Percentiles rank a stretch among this genome's conserved stretches.
phyloP scores from a whole-genome alignment of 441 rosid species.

The Gossypium lobatum region DNA sequence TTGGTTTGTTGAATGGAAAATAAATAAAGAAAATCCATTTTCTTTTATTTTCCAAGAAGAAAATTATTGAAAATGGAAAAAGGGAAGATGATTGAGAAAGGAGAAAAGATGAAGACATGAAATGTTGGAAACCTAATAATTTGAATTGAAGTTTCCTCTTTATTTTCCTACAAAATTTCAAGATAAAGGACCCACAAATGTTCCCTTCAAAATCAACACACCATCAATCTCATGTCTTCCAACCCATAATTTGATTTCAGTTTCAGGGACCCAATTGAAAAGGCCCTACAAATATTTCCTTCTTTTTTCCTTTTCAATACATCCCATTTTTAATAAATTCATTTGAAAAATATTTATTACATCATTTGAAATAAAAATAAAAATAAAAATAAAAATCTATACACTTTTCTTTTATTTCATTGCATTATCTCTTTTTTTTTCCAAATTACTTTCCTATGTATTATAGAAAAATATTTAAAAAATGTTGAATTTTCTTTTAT shows the following conservation, averaged over 20 bases:
- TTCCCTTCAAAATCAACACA: not conserved
- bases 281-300: constrained; percentile 7
- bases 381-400: too few relatives aligned
- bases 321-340: too few relatives aligned
- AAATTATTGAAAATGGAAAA: not conserved
- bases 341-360: not conserved
- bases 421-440: not conserved
- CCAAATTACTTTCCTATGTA: not conserved
- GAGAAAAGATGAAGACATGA: constrained; percentile 2
- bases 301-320: not conserved
- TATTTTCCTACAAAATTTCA: not conserved
- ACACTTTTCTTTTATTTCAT: not conserved
- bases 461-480: too few relatives aligned
- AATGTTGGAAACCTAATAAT: constrained; percentile 10
- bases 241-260: not conserved
- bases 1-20: not conserved
- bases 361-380: not conserved
- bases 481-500: too few relatives aligned
- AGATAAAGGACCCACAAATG: not conserved
- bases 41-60: not conserved
- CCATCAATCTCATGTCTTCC: not conserved
- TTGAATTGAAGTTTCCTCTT: not conserved
- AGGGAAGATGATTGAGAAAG: not conserved
- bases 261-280: not conserved
- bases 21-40: not conserved